Evolutionary conservation across 2,329 filamentous ascomycete genomes (phyloP), one percentile per base, ranked within the genome.

Genomic region (Pezicula carpinea): DNA sequence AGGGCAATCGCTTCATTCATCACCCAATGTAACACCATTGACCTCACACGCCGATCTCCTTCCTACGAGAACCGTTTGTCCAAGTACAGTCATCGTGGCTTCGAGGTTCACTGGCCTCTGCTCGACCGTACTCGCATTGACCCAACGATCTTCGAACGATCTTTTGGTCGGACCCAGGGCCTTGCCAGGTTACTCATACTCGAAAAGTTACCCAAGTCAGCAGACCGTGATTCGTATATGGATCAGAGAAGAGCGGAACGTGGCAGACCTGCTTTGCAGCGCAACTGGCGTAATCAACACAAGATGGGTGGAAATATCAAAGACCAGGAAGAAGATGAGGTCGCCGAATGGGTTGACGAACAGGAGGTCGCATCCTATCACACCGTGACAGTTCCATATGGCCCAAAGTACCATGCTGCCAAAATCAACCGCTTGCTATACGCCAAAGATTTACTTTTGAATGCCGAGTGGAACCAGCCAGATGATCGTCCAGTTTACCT

Each of bases 41-140:
- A 95, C 60, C 74, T 95, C 31, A 83, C 80, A 4, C 79, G 89
- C 17, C 81, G 89, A 35, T 92, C 87, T 15, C 88, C 89, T 0
- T 93, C 88, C 0, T 95, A 95, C 56, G 89, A 95, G 61, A 95
- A 89, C 55, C 82, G 89, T 8, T 74, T 95, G 11, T 88, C 87
- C 14, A 95, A 95, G 64, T 92, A 95, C 64, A 87, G 85, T 13
- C 87, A 87, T 59, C 75, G 89, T 36, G 87, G 88, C 14, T 95
- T 95, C 54, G 89, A 95, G 65, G 80, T 92, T 0, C 85, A 87
- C 63, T 95, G 87, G 82, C 76, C 84, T 1, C 73, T 81, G 8
- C 72, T 95, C 13, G 84, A 93, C 52, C 80, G 89, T 15, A 78
- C 79, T n/a, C 77, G 79, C 10, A 71, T 95, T 45, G 89, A 95